Conservation (phyloP, 2,329 filamentous ascomycete species). For the Chrysosporium queenslandicum region DNA sequence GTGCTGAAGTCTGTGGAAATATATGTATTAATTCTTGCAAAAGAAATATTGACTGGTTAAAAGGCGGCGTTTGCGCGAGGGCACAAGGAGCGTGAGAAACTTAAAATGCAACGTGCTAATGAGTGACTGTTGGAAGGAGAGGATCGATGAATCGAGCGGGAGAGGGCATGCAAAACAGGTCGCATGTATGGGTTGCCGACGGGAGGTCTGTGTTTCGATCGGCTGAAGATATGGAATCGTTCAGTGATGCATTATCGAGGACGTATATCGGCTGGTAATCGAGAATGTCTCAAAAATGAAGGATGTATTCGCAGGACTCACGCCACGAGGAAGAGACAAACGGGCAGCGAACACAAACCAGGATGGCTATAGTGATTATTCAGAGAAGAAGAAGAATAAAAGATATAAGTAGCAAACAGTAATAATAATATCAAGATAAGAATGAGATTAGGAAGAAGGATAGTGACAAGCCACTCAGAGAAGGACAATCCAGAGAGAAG, state of each 20-base stretch:
- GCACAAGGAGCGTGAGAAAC: constrained; percentile 9
- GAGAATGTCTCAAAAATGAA: constrained; percentile 9
- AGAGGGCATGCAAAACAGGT: not conserved
- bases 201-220: not conserved
- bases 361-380: not conserved
- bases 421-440: constrained; percentile 6
- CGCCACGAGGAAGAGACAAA: constrained; percentile 7
- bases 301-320: constrained; percentile 1
- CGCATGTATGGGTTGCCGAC: not conserved
- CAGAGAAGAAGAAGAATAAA: not conserved
- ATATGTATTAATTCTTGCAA: not conserved
- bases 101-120: constrained; percentile 1
- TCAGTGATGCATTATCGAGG: constrained; percentile 8
- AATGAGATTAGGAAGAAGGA: constrained; percentile 8
- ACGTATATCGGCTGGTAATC: constrained; percentile 1
- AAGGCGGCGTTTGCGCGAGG: not conserved
- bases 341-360: not conserved
- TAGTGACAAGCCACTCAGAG: constrained; percentile 16
- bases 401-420: not conserved
- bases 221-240: not conserved
- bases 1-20: not conserved
- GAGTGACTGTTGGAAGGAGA: constrained; percentile 8
- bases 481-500: constrained; percentile 20
- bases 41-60: too few relatives aligned
- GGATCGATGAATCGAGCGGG: not conserved